Percentiles rank a stretch among this genome's conserved stretches.
Conservation (phyloP, 306 rosid species). For the Trifolium pratense region DNA sequence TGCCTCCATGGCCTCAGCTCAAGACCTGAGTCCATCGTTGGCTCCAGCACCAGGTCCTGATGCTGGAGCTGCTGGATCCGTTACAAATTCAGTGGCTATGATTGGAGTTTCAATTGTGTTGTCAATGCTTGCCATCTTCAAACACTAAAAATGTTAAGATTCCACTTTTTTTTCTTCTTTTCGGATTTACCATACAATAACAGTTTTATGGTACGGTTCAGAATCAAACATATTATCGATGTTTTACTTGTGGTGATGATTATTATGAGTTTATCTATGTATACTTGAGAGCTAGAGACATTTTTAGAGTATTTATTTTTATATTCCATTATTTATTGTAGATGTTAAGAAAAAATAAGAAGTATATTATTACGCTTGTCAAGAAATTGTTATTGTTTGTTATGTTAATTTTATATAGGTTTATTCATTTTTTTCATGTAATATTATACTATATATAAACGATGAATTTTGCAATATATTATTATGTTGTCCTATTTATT, state of each 20-base stretch:
- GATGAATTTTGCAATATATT: too few relatives aligned
- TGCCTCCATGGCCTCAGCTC: conserved; percentile 40
- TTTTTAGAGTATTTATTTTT: neutral
- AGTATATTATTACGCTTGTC: too few relatives aligned
- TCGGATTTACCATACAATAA: too few relatives aligned
- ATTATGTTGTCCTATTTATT: too few relatives aligned
- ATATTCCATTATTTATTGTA: neutral
- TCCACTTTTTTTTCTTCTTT: neutral
- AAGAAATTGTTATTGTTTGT: neutral
- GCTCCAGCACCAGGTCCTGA: conserved; percentile 44
- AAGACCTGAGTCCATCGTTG: conserved; percentile 31
- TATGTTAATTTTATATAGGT: too few relatives aligned
- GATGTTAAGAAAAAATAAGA: neutral
- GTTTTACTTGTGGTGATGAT: neutral
- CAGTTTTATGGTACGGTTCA: too few relatives aligned
- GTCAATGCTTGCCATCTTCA: neutral
- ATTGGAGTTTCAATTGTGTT: conserved; percentile 16
- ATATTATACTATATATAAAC: too few relatives aligned
- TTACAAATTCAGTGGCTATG: conserved; percentile 41
- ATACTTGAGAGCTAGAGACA: neutral
- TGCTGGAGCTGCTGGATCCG: conserved; percentile 44
- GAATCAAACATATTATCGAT: neutral
- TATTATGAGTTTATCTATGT: neutral
- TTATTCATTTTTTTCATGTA: too few relatives aligned
- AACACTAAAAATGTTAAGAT: neutral